Conservation (phyloP, 495 filamentous ascomycete species). For the Neurospora sp. region DNA sequence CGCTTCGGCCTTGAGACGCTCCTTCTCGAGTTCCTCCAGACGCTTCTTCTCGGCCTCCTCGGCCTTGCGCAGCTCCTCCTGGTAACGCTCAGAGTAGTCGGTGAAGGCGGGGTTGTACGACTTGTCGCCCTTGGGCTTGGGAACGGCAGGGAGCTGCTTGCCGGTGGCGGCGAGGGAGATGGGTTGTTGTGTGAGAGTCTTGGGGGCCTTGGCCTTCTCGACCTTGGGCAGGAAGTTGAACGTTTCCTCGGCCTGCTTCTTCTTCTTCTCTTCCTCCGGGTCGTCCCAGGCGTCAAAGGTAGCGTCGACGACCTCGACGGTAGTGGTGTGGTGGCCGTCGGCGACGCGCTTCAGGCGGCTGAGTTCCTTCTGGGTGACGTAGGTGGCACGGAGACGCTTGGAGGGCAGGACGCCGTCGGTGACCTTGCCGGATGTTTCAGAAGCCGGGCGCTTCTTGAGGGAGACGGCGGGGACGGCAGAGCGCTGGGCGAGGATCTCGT, state of each 20-base stretch:
- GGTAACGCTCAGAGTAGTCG: conserved; percentile 70
- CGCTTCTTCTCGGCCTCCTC: conserved; percentile 73
- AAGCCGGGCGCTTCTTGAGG: conserved; percentile 58
- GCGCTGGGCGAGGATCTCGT: conserved; percentile 80
- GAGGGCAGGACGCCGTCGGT: conserved; percentile 56
- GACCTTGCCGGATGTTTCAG: conserved; percentile 23
- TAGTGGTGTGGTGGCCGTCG: conserved; percentile 51
- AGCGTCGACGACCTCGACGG: conserved; percentile 44
- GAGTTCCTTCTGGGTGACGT: conserved; percentile 73
- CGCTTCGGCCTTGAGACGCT: conserved; percentile 42
- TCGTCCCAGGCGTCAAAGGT: conserved; percentile 73
- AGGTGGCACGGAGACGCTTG: conserved; percentile 65
- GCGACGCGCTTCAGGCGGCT: conserved; percentile 65
- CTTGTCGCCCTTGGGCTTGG: conserved; percentile 64
- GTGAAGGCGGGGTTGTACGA: conserved; percentile 86
- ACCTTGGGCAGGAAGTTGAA: conserved; percentile 49
- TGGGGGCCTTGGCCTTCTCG: conserved; percentile 59
- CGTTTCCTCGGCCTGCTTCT: conserved; percentile 35
- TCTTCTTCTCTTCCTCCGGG: conserved; percentile 30
- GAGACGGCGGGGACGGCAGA: conserved; percentile 71
- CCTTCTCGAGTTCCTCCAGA: conserved; percentile 53
- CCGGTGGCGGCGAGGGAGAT: conserved; percentile 71
- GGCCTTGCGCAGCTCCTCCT: conserved; percentile 63
- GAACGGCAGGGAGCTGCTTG: conserved; percentile 66
- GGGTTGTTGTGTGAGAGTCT: conserved; percentile 64